Conservation (phyloP, 768 basidiomycete genomes). For the Rhodotorula babjevae region DNA sequence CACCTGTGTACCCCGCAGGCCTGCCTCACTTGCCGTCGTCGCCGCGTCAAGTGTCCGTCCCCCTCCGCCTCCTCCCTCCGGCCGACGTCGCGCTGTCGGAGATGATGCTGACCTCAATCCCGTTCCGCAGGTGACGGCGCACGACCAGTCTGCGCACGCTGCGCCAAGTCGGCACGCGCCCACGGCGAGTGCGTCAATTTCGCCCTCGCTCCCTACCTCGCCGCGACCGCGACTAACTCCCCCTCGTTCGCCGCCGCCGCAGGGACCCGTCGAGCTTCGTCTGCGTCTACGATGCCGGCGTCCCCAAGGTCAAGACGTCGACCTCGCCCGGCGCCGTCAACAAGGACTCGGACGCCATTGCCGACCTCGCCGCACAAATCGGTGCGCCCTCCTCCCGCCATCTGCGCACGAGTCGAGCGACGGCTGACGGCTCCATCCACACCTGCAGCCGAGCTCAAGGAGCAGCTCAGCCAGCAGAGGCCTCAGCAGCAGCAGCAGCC, state of each 20-base stretch:
- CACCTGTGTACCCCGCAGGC: no score
- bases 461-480: background rate
- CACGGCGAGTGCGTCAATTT: constrained; percentile 4
- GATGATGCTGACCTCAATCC: background rate
- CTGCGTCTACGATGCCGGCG: background rate
- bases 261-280: constrained; percentile 2
- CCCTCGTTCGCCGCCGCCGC: background rate
- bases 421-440: background rate
- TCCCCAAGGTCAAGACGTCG: background rate
- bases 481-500: background rate
- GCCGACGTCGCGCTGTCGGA: background rate
- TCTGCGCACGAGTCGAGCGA: no score
- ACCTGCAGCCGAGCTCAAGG: background rate
- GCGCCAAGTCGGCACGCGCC: background rate
- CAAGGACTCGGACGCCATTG: background rate
- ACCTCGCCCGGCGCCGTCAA: background rate
- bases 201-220: no score
- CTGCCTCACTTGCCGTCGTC: constrained; percentile 1
- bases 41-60: constrained; percentile 9
- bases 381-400: no score
- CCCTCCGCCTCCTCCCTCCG: no score
- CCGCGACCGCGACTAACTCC: background rate
- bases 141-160: background rate
- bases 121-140: background rate
- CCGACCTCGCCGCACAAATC: background rate